These are phyloP conservation scores for Penicillium sp. DNA, from an alignment of 2,329 filamentous ascomycete species.

Conservation along the genomic window DNA sequence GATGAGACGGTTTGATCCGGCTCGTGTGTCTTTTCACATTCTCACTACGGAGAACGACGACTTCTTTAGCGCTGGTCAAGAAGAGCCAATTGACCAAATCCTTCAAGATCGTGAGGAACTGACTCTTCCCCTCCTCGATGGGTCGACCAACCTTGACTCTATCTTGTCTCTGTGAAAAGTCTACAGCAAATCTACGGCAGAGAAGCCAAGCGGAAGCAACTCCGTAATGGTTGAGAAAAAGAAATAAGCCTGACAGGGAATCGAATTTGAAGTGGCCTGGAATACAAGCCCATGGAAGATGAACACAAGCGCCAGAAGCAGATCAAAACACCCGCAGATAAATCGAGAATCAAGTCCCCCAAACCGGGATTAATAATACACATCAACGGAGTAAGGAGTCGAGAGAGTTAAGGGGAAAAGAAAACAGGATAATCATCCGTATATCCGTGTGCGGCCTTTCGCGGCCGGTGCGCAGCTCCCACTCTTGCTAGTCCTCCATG, in stretches of 20 bases:
- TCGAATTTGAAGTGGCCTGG: neutral
- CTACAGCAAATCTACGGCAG: too few relatives aligned
- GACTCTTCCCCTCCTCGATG: too few relatives aligned
- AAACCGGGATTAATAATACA: conserved; percentile 14
- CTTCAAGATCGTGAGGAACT: too few relatives aligned
- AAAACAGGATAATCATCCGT: conserved; percentile 7
- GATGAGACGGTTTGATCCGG: too few relatives aligned
- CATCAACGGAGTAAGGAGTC: conserved; percentile 14
- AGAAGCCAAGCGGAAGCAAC: too few relatives aligned
- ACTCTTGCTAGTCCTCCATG: conserved; percentile 11
- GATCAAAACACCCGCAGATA: conserved; percentile 21
- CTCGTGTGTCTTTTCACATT: too few relatives aligned
- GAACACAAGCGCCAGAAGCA: conserved; percentile 10
- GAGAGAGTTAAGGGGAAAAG: conserved; percentile 4
- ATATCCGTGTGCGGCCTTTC: conserved; percentile 4
- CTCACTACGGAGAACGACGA: too few relatives aligned
- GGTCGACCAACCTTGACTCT: too few relatives aligned
- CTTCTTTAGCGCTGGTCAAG: too few relatives aligned
- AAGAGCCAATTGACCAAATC: too few relatives aligned
- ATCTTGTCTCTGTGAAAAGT: too few relatives aligned
- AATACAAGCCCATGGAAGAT: neutral
- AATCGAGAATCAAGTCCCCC: conserved; percentile 13
- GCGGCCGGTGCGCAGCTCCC: conserved; percentile 4
- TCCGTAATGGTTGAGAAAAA: too few relatives aligned
- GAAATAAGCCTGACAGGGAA: conserved; percentile 2